phyloP scores from a whole-genome alignment of 345 rosid genomes.

The Pseudoturritis turrita region DNA sequence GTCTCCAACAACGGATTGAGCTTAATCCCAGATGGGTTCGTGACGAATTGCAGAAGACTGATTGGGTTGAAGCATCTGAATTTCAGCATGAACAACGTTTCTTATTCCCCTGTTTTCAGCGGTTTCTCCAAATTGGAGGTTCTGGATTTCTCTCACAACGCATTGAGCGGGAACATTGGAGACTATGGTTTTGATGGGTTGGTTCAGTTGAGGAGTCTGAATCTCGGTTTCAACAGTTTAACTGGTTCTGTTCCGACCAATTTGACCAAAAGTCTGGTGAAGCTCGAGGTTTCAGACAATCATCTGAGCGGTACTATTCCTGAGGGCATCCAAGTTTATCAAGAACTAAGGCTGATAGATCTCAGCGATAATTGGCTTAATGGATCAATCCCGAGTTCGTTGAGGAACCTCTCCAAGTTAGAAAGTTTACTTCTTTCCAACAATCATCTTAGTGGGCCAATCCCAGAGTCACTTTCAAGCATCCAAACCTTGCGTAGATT shows the following conservation, averaged over 20 bases:
- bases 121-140: slow-evolving; percentile 46
- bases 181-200: slow-evolving; percentile 43
- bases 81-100: slow-evolving; percentile 45
- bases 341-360: slow-evolving; percentile 45
- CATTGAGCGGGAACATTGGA: slow-evolving; percentile 28
- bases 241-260: slow-evolving; percentile 42
- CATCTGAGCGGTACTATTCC: slow-evolving; percentile 42
- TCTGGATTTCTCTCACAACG: slow-evolving; percentile 61
- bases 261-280: slow-evolving; percentile 38
- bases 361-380: slow-evolving; percentile 42
- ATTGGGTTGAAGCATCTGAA: slow-evolving; percentile 45
- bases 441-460: slow-evolving; percentile 40
- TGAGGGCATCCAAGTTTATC: slow-evolving; percentile 28
- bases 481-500: slow-evolving; percentile 48
- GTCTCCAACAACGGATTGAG: slow-evolving; percentile 45
- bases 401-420: slow-evolving; percentile 51
- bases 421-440: slow-evolving; percentile 44
- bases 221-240: slow-evolving; percentile 39
- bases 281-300: slow-evolving; percentile 50
- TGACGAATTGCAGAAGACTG: slow-evolving; percentile 40
- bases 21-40: slow-evolving; percentile 47
- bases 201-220: slow-evolving; percentile 42
- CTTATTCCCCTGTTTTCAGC: slow-evolving; percentile 42
- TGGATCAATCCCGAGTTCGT: slow-evolving; percentile 47
- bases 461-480: slow-evolving; percentile 42